Percentiles rank a stretch among this genome's conserved stretches.
These are phyloP conservation scores for Litchi chinensis DNA, from an alignment of 345 rosid genomes.

Conservation along the genomic window DNA sequence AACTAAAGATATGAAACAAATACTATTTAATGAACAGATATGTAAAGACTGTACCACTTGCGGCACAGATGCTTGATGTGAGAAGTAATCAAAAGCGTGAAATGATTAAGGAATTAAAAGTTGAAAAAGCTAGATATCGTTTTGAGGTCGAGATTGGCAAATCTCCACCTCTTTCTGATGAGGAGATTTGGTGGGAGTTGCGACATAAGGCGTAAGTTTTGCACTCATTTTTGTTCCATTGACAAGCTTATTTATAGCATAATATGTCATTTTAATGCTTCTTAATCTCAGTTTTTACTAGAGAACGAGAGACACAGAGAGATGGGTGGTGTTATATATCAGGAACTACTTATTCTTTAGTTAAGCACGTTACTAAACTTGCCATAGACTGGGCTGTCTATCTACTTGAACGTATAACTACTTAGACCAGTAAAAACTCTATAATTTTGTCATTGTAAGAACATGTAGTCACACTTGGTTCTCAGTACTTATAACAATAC, in stretches of 20 bases:
- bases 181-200: constrained; percentile 87
- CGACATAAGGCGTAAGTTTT: constrained; percentile 83
- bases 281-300: not conserved
- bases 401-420: not conserved
- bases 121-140: constrained; percentile 71
- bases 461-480: not conserved
- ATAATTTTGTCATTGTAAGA: not conserved
- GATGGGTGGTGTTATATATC: not conserved
- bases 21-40: constrained; percentile 47
- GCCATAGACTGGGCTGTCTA: not conserved
- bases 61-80: constrained; percentile 83
- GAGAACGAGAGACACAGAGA: not conserved
- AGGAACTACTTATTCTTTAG: not conserved
- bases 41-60: constrained; percentile 94
- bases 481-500: not conserved
- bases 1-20: constrained; percentile 1
- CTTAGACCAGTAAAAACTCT: not conserved
- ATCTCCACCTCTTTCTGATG: constrained; percentile 95
- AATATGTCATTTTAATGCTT: not conserved
- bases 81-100: constrained; percentile 81
- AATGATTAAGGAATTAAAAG: constrained; percentile 75
- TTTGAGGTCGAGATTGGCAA: constrained; percentile 94
- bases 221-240: not conserved
- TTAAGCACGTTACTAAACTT: constrained; percentile 1
- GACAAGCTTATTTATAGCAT: not conserved